Conservation (phyloP, 2,329 filamentous ascomycete genomes). For the Colletotrichum sp. region DNA sequence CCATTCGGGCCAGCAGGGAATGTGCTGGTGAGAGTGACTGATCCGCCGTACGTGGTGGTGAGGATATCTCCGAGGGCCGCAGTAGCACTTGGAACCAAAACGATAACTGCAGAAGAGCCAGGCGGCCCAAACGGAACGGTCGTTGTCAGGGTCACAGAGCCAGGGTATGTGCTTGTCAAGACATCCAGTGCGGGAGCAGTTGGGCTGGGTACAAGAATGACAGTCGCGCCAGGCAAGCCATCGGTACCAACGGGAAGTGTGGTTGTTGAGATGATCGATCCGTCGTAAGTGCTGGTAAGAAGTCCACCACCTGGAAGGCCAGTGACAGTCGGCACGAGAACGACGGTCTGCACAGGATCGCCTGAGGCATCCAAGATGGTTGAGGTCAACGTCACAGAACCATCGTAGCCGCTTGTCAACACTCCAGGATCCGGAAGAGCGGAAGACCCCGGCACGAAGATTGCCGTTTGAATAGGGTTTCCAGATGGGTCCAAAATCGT, state of each 20-base stretch:
- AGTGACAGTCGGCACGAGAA: not conserved
- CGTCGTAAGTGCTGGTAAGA: slow-evolving; percentile 2
- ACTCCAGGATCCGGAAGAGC: not conserved
- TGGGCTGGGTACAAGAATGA: not conserved
- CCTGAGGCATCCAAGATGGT: not conserved
- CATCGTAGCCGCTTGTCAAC: not conserved
- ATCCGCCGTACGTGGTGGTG: not conserved
- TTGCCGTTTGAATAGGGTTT: not conserved
- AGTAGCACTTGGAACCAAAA: not conserved
- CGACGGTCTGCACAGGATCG: not conserved
- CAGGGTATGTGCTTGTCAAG: slow-evolving; percentile 2
- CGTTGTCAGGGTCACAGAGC: not conserved
- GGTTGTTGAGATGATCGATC: not conserved
- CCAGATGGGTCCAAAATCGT: not conserved
- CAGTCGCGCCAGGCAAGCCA: not conserved
- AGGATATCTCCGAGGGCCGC: not conserved
- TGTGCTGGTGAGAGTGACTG: not conserved
- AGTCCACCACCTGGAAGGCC: not conserved
- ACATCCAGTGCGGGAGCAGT: not conserved
- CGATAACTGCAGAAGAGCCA: not conserved
- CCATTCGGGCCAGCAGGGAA: not conserved
- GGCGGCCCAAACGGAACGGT: not conserved
- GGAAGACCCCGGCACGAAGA: not conserved
- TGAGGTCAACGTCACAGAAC: not conserved
- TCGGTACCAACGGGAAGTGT: not conserved